Evolutionary conservation across 345 rosid species (phyloP), one percentile per base, ranked within the genome.

Genomic region (Geranium rotundifolium): DNA sequence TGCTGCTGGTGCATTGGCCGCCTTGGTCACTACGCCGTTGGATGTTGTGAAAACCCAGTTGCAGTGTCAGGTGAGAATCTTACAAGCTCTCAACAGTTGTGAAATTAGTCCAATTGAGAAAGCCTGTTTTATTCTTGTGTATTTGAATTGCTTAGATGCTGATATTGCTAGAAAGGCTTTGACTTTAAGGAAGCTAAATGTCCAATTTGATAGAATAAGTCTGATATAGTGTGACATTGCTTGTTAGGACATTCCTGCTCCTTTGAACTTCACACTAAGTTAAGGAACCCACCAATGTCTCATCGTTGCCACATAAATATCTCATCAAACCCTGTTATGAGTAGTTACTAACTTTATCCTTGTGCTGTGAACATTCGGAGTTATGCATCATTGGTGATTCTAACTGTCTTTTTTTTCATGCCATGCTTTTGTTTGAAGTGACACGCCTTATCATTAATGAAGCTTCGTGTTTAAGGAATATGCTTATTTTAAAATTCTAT

Each of bases 21-120:
- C 97, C 27, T 92, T 80, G 8, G 62, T 86, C 5, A 93, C 97
- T 0, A 87, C 95, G 3, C 99, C 95, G 1, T 86, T 90, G 15
- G 97, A 93, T 56, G 97, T 90, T 34, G 97, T 90, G 29, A 93
- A 93, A 78, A 93, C 99, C 56, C 97, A 90, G 77, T 80, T 95
- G 87, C 99, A 95, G 66, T 95, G 99, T 76, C 99, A 95, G 99
- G 99, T 95, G 74, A 54, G 19, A 31, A 31, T 31, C 41, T 34
- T 34, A 4, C 3, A 4, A 34, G 41, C 41, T 34, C 6, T 5
- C 3, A 34, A 34, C 10, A 34, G 6, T 8, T 34, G 41, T 4
- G 3, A 34, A 46, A 7, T 41, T 12, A 14, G 10, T 34, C 7
- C 1, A 34, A 34, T 1, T 34, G 41, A 4, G 41, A 34, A 34